A percentile compares a stretch with the other conserved stretches of the same genome.
These are phyloP conservation scores for Glycine soja DNA, from an alignment of 306 rosid species.

Conservation along the genomic window DNA sequence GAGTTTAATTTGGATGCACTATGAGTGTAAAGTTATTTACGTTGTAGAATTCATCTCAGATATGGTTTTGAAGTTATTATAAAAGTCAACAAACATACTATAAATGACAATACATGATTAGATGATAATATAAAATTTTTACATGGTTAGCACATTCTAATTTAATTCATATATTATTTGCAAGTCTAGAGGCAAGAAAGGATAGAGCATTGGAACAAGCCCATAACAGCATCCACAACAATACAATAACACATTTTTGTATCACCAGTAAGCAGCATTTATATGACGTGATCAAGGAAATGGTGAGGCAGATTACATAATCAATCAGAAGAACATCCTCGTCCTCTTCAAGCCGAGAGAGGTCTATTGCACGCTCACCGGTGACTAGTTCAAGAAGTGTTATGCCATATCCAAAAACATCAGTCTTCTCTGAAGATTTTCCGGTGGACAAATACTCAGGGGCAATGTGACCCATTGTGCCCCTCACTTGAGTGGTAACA, in stretches of 20 bases:
- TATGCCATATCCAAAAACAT: conserved; percentile 93
- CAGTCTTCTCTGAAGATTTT: conserved; percentile 89
- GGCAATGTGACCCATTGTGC: conserved; percentile 99
- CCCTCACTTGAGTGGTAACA: conserved; percentile 94
- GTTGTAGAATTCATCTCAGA: not conserved
- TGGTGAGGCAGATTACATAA: conserved; percentile 62
- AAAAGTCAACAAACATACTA: too few species aligned
- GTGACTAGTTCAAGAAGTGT: conserved; percentile 96
- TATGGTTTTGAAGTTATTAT: not conserved
- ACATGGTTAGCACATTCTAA: too few species aligned
- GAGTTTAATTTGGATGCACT: not conserved
- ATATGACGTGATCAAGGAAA: conserved; percentile 5
- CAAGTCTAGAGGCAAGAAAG: not conserved
- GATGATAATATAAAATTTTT: not conserved
- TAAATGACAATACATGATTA: not conserved
- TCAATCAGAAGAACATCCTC: conserved; percentile 94
- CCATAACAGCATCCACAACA: not conserved
- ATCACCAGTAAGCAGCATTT: conserved; percentile 12
- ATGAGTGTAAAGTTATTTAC: not conserved
- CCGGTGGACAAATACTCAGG: conserved; percentile 95
- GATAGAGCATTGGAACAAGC: not conserved
- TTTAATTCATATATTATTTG: too few species aligned
- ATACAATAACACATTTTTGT: not conserved
- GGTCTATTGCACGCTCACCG: conserved; percentile 88
- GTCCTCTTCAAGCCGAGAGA: conserved; percentile 87